Conservation (phyloP, 257 asterid species). For the Leptodermis oblonga region DNA sequence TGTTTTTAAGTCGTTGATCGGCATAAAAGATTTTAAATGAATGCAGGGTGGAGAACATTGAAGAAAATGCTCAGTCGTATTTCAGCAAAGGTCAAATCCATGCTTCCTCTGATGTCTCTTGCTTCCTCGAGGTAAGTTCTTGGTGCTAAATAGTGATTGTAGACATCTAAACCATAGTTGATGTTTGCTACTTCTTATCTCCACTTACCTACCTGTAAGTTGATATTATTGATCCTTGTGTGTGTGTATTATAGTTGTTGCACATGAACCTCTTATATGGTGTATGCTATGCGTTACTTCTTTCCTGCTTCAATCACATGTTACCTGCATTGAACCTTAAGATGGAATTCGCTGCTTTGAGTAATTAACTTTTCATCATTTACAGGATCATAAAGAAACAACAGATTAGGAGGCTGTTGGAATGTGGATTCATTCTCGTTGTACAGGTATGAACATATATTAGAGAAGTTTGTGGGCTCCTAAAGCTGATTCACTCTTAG, state of each 20-base stretch:
- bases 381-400: constrained; percentile 11
- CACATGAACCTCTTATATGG: not conserved
- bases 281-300: not conserved
- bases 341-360: not conserved
- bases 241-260: not conserved
- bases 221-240: not conserved
- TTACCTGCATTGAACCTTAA: too few relatives aligned
- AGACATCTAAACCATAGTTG: not conserved
- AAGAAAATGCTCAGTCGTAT: constrained; percentile 75
- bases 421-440: not conserved
- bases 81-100: constrained; percentile 59
- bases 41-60: constrained; percentile 79
- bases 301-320: not conserved
- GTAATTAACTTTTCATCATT: not conserved
- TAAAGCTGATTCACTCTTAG: not conserved
- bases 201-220: not conserved
- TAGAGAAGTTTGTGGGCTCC: not conserved
- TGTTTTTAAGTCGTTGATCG: constrained; percentile 5
- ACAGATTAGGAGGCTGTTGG: constrained; percentile 8
- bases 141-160: not conserved
- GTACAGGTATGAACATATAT: constrained; percentile 3
- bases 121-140: constrained; percentile 55
- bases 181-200: not conserved
- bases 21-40: constrained; percentile 13
- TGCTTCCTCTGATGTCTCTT: constrained; percentile 57